A percentile compares a stretch with the other conserved stretches of the same genome.
Conservation (phyloP, 2,329 filamentous ascomycete species). For the Fusarium siculi region DNA sequence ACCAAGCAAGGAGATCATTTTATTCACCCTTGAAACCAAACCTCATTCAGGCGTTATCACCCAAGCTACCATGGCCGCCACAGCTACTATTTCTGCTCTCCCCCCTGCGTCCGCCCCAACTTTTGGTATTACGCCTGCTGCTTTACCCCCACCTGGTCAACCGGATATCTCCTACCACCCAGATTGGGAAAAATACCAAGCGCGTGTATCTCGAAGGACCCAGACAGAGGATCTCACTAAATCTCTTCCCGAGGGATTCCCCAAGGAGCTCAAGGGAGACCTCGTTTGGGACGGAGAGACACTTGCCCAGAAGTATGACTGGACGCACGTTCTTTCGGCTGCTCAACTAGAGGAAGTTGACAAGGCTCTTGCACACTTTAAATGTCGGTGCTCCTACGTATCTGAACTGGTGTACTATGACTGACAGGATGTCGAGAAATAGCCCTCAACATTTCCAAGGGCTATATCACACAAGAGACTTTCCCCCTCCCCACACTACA, state of each 20-base stretch:
- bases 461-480: background rate
- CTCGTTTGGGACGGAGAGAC: background rate
- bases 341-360: background rate
- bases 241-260: background rate
- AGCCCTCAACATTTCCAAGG: background rate
- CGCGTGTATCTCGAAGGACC: background rate
- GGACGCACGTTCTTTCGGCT: background rate
- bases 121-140: background rate
- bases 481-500: background rate
- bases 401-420: fast-evolving
- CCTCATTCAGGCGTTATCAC: fast-evolving
- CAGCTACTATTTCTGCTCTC: background rate
- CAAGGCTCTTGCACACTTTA: background rate
- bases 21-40: background rate
- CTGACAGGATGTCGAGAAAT: background rate
- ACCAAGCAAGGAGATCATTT: background rate
- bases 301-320: background rate
- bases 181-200: background rate
- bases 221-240: background rate
- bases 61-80: background rate
- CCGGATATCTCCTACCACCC: background rate
- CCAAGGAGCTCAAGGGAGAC: background rate
- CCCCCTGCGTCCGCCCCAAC: background rate
- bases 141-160: background rate
- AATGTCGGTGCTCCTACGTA: background rate